These are phyloP conservation scores for Coemansia sp. DNA, from an alignment of 192 early-diverging fungal genomes.

Conservation along the genomic window DNA sequence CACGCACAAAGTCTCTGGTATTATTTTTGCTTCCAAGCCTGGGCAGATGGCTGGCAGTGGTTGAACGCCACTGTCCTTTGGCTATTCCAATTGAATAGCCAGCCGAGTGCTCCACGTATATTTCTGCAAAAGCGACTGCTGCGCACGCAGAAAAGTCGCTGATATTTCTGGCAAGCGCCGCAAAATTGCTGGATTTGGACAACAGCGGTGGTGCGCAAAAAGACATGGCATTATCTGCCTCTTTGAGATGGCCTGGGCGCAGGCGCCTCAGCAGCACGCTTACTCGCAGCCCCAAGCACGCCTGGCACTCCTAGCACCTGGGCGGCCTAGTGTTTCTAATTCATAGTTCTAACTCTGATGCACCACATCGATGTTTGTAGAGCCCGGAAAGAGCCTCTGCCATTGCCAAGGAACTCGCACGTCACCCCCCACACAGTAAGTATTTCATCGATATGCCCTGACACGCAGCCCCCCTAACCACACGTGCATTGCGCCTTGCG, in stretches of 20 bases:
- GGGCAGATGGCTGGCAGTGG: conserved; percentile 1
- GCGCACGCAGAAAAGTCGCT: neutral
- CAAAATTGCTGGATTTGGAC: conserved; percentile 8
- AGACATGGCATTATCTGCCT: neutral
- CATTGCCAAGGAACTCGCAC: neutral
- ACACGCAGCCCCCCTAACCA: neutral
- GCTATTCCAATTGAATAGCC: neutral
- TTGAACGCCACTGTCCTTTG: neutral
- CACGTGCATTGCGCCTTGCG: conserved; percentile 17
- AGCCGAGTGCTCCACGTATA: neutral
- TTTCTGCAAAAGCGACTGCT: neutral
- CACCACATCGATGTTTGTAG: neutral
- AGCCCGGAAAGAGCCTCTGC: neutral
- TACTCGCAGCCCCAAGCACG: neutral
- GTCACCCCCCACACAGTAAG: neutral
- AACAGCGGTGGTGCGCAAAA: neutral
- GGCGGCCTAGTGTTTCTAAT: neutral
- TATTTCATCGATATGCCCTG: neutral
- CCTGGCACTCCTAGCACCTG: neutral
- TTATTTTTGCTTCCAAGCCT: neutral
- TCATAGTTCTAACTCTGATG: neutral
- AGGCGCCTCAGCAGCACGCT: neutral
- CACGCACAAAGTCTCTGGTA: neutral
- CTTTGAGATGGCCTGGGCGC: neutral
- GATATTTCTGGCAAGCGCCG: conserved; percentile 4